Evolutionary conservation across 176 grass and related monocot species (phyloP), one percentile per base, ranked within the genome.

Genomic region (Thalia dealbata): DNA sequence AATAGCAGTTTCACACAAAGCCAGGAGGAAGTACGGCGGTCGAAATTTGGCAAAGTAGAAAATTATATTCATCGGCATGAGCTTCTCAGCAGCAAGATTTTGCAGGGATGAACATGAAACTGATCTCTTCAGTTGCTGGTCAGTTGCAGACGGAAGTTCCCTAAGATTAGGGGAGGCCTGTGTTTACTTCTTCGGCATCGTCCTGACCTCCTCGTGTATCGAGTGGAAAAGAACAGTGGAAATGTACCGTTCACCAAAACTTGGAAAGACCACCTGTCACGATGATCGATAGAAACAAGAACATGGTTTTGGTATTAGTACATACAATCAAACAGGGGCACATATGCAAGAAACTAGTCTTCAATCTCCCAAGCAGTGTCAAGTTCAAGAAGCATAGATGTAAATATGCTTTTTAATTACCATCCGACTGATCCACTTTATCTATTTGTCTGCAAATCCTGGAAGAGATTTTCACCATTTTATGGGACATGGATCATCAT

Each of bases 181-280:
- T 50, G 22, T 48, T 69, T 89, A 91, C 83, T 61, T 75, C 80
- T 82, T 89, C 52, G 76, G 72, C 85, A 85, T 92, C 76, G 78
- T 82, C 71, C 70, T 77, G 74, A 92, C 92, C n/a, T 91, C 88
- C 73, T 92, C 89, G 50, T 96, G 86, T 67, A 96, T 75, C 7
- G 89, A 79, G 25, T 78, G 89, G 79, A 92, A 96, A 54, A 96
- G 77, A 43, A 85, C 78, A 48, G 80, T 96, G 14, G 84, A 87
- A 50, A 96, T 77, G 69, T 96, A 90, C 78, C 92, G 92, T 74
- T 96, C 92, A 67, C 92, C 92, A 74, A 90, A 92, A 80, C 92
- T 96, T 24, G 92, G 92, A 60, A 96, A 96, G 74, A 96, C 76
- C 72, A 96, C 89, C 89, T 92, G 92, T 18, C 76, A 77, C 29